Evolutionary conservation across 163 green algal species (phyloP), one percentile per base, ranked within the genome.

Genomic region (Coccomyxa subellipsoidea): DNA sequence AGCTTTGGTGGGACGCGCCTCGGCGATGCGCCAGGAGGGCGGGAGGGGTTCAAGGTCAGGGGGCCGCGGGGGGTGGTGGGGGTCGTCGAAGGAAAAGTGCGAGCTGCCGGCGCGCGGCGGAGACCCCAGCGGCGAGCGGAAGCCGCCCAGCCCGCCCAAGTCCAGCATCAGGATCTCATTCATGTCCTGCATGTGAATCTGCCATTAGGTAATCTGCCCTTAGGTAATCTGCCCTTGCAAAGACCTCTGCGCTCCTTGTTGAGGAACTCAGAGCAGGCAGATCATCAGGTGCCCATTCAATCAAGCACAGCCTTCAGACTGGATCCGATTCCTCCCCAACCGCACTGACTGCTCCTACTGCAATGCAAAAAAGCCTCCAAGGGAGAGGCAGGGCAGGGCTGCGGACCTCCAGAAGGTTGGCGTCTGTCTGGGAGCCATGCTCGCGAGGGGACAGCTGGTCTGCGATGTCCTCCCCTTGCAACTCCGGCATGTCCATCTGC

Each of bases 111-210:
- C 23, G 39, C 7, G 25, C 9, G 25, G 76, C 38, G 54, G 76
- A 4, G 66, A 34, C 2, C 66, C 66, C 21, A 75, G 66, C 15
- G 47, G 47, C 15, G 47, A 27, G 15, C 47, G 47, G 5, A 59
- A 59, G 23, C 15, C 47, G 47, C 47, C 47, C 47, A 59, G 47
- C n/a, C 47, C 47, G 31, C 37, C 47, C 18, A 81, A 54, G 77
- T 59, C 77, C 29, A 73, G 66, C 77, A 73, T 75, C 31, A 81
- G 47, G 23, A 81, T 37, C 2, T 81, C 39, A 34, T 37, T 81
- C 77, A 81, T 81, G 47, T 81, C 77, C 77, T 81, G 77, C 76
- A 31, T 10, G 47, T n/a, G n/a, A n/a, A n/a, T n/a, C n/a, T n/a
- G n/a, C n/a, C n/a, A n/a, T n/a, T n/a, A n/a, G n/a, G n/a, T n/a